A percentile compares a stretch with the other conserved stretches of the same genome.
These are phyloP conservation scores for Carex littledalei DNA, from an alignment of 176 grass and related monocot species.

Conservation along the genomic window DNA sequence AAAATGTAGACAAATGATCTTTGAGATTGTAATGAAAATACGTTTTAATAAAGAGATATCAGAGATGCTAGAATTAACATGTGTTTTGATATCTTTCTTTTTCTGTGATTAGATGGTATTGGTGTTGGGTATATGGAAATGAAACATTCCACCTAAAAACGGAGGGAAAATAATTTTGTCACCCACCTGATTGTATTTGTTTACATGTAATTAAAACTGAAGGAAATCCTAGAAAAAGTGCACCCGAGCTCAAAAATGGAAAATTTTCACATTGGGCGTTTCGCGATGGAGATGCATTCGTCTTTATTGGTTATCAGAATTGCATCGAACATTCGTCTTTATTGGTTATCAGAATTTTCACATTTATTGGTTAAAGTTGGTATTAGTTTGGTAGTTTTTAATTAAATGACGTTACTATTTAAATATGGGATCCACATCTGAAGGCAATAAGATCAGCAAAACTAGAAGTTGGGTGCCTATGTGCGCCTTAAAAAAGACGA, in stretches of 20 bases:
- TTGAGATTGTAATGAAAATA: constrained; percentile 9
- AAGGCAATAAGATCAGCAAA: no score
- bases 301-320: neutral
- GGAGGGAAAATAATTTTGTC: neutral
- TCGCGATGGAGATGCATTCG: neutral
- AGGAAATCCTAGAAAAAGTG: neutral
- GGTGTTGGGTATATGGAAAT: neutral
- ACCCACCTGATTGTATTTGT: neutral
- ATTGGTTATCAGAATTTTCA: neutral
- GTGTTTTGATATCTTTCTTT: neutral
- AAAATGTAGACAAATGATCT: constrained; percentile 7
- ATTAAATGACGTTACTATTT: no score
- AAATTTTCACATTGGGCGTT: neutral
- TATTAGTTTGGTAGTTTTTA: neutral
- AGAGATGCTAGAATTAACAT: neutral
- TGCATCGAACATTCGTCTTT: neutral
- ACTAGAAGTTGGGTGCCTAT: no score
- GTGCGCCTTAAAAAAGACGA: no score
- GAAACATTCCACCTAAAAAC: neutral
- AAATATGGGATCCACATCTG: no score
- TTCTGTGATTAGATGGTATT: neutral
- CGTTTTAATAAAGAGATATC: neutral
- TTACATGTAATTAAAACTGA: neutral
- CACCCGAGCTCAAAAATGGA: neutral
- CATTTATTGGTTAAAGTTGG: neutral